A percentile compares a stretch with the other conserved stretches of the same genome.
These are phyloP conservation scores for Pyrus betulifolia DNA, from an alignment of 306 rosid species.

Conservation along the genomic window DNA sequence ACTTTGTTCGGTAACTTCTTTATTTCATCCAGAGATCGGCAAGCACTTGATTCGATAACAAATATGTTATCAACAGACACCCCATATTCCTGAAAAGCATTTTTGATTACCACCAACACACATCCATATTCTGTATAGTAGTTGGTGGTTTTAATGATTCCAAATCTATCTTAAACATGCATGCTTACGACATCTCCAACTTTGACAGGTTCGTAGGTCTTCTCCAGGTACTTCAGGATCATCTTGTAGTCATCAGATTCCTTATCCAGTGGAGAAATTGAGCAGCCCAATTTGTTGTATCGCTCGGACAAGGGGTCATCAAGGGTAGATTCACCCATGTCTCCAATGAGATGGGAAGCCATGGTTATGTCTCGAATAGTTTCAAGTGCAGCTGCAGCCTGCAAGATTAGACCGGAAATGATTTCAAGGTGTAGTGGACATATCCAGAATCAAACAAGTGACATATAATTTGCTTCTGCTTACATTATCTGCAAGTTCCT, in stretches of 20 bases:
- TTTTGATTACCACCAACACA: not conserved
- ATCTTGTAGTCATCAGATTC: slow-evolving; percentile 54
- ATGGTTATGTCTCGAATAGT: slow-evolving; percentile 57
- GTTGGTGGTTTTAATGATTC: not conserved
- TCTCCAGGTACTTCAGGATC: slow-evolving; percentile 71
- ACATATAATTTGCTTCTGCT: slow-evolving; percentile 5
- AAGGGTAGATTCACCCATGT: slow-evolving; percentile 64
- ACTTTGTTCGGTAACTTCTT: slow-evolving; percentile 67
- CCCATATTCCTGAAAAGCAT: slow-evolving; percentile 57
- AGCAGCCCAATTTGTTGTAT: slow-evolving; percentile 55
- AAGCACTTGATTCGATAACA: slow-evolving; percentile 36
- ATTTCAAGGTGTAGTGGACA: not conserved
- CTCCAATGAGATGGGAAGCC: slow-evolving; percentile 72
- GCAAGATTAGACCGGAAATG: not conserved
- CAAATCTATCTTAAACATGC: not conserved
- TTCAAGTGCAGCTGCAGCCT: slow-evolving; percentile 80
- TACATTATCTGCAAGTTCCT: slow-evolving; percentile 81
- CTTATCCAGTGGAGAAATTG: slow-evolving; percentile 52
- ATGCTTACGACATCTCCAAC: slow-evolving; percentile 58
- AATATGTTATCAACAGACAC: slow-evolving; percentile 58
- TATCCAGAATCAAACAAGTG: not conserved
- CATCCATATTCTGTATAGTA: too few species aligned
- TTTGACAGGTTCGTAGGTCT: slow-evolving; percentile 67
- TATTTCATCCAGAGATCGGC: slow-evolving; percentile 58
- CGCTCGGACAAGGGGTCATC: slow-evolving; percentile 68